Evolutionary conservation across 129 eudicot genomes (phyloP), one percentile per base, ranked within the genome.

Genomic region (Gnaphalium uliginosum): DNA sequence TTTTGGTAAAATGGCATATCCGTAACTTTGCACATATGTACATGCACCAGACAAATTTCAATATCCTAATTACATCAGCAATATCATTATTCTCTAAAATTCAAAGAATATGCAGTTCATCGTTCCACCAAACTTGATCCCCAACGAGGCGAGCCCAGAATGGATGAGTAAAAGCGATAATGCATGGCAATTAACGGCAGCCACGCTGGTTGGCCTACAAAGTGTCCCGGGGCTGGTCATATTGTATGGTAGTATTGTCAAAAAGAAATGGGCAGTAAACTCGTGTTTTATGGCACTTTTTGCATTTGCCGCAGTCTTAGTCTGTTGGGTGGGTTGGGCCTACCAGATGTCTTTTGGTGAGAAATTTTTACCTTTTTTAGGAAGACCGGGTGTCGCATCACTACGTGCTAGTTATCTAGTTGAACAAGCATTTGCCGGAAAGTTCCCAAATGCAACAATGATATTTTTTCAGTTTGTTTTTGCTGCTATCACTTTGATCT

Each of bases 111-210:
- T 82, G 85, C 57, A 79, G 2, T 57, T 81, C 37, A 10, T 22
- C 33, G 69, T 84, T 33, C 87, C 90, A 6, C 0, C 76, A 15
- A 80, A 82, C 76, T 82, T 85, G 21, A 0, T 4, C 13, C 83
- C 86, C 0, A 71, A 46, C 7, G 84, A 65, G 0, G 82, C 87
- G 0, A 85, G 71, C 76, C 96, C 96, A 0, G 85, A 32, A 0
- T 90, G 96, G 96, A 71, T 90, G 92, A 90, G 60, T 84, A 90
- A 87, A 77, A 90, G 87, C 14, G 96, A 90, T 70, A 90, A 90
- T 35, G 92, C 92, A 3, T 90, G 93, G 93, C 96, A 90, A 32
- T 59, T 90, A 19, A 90, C 89, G 8, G 87, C 92, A 1, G 92
- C 89, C 64, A 87, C 92, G 0, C 46, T 90, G 33, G 96, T 90